A percentile compares a stretch with the other conserved stretches of the same genome.
phyloP scores from a whole-genome alignment of 768 basidiomycete species.

The Tremella mesenterica region DNA sequence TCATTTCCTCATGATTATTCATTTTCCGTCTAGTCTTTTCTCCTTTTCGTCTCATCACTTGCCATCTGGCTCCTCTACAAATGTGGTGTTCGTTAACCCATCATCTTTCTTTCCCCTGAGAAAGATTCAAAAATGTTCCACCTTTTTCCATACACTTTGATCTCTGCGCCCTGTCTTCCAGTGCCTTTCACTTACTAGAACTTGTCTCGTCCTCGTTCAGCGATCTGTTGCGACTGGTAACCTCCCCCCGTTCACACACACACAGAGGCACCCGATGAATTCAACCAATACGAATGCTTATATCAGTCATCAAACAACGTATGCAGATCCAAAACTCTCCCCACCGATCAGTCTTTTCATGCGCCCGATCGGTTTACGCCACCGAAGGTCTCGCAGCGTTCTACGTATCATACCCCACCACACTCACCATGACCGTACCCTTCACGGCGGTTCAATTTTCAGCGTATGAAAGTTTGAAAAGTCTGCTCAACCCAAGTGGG shows the following conservation, averaged over 20 bases:
- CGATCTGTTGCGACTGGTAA: too few species aligned
- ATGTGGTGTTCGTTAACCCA: too few species aligned
- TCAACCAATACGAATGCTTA: background rate
- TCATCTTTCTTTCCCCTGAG: too few species aligned
- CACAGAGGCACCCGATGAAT: background rate
- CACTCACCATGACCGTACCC: constrained; percentile 88
- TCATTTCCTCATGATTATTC: too few species aligned
- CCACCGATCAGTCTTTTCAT: constrained; percentile 77
- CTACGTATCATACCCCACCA: constrained; percentile 98
- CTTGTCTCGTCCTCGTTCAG: too few species aligned
- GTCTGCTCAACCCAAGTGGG: constrained; percentile 69
- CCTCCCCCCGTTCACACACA: background rate
- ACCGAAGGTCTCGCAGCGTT: constrained; percentile 83
- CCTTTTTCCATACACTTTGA: too few species aligned
- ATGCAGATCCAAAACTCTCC: constrained; percentile 96
- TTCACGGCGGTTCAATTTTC: constrained; percentile 98
- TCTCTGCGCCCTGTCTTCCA: too few species aligned
- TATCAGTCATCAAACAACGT: constrained; percentile 90
- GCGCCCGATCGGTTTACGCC: constrained; percentile 72
- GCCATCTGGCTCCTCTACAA: too few species aligned
- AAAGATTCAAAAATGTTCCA: too few species aligned
- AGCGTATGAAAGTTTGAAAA: constrained; percentile 88
- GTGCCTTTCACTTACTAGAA: too few species aligned
- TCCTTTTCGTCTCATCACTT: too few species aligned
- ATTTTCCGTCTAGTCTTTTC: too few species aligned